Evolutionary conservation across 2,329 filamentous ascomycete species (phyloP).

Genomic region (Plectosphaerella sp.): DNA sequence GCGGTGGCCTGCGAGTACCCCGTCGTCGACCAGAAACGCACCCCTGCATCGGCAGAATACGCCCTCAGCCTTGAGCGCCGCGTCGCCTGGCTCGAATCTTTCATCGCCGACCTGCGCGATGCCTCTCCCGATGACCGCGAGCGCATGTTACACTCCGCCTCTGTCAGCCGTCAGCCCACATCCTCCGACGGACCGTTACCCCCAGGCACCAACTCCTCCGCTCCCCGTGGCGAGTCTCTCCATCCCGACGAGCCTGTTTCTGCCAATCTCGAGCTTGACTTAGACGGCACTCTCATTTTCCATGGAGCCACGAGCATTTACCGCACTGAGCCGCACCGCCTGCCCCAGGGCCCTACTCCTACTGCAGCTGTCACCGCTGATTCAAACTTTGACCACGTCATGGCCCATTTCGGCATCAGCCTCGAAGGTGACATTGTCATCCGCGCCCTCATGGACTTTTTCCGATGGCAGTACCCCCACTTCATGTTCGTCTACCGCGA

Average conservation of each 20-base stretch:
- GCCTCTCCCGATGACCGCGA: constrained; percentile 5
- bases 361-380: not conserved
- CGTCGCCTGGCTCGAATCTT: constrained; percentile 11
- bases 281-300: constrained; percentile 6
- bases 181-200: not conserved
- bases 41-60: constrained; percentile 9
- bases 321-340: constrained; percentile 4
- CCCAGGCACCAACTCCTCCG: not conserved
- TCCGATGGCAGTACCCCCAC: constrained; percentile 24
- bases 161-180: not conserved
- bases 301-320: constrained; percentile 20
- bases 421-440: constrained; percentile 14
- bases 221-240: not conserved
- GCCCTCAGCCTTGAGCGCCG: constrained; percentile 8
- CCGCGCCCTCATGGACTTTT: constrained; percentile 16
- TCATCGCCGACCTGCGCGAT: constrained; percentile 7
- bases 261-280: constrained; percentile 3
- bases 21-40: constrained; percentile 7
- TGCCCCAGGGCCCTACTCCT: not conserved
- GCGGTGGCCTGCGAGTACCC: constrained; percentile 10
- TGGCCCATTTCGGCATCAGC: constrained; percentile 17
- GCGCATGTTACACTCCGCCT: constrained; percentile 9
- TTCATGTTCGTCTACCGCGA: constrained; percentile 26
- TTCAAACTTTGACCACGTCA: constrained; percentile 11
- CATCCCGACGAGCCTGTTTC: not conserved